A percentile compares a stretch with the other conserved stretches of the same genome.
Evolutionary conservation across 176 grass and related monocot species (phyloP).

Genomic region (Carex pumila): DNA sequence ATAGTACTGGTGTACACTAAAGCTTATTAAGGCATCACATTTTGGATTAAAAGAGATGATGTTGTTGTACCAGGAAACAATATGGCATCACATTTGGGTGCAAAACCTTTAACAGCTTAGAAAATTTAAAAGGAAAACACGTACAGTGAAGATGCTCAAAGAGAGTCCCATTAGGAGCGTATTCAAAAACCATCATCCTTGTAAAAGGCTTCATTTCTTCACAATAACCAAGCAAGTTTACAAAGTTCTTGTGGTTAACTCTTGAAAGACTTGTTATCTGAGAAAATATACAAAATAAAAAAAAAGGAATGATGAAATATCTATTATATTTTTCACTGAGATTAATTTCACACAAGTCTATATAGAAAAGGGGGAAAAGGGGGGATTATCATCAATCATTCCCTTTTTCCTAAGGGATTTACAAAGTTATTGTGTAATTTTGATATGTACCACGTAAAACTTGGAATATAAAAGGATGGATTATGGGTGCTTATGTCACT

Average conservation of each 20-base stretch:
- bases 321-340: not conserved
- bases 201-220: slow-evolving; percentile 77
- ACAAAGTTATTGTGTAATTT: not conserved
- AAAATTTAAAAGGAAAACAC: not conserved
- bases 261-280: slow-evolving; percentile 70
- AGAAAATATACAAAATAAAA: not conserved
- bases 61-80: not conserved
- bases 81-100: not conserved
- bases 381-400: not conserved
- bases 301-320: not conserved
- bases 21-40: not conserved
- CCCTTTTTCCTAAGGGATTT: not conserved
- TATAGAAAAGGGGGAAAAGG: not conserved
- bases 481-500: not conserved
- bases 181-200: slow-evolving; percentile 99
- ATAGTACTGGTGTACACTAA: not conserved
- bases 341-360: not conserved
- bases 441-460: not conserved
- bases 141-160: slow-evolving; percentile 90
- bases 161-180: slow-evolving; percentile 79
- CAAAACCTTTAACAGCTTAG: not conserved
- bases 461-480: not conserved
- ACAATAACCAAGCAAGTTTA: slow-evolving; percentile 86
- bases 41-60: not conserved
- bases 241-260: slow-evolving; percentile 89